Conservation (phyloP, 2,329 filamentous ascomycete species). For the Fusarium pininemorale region DNA sequence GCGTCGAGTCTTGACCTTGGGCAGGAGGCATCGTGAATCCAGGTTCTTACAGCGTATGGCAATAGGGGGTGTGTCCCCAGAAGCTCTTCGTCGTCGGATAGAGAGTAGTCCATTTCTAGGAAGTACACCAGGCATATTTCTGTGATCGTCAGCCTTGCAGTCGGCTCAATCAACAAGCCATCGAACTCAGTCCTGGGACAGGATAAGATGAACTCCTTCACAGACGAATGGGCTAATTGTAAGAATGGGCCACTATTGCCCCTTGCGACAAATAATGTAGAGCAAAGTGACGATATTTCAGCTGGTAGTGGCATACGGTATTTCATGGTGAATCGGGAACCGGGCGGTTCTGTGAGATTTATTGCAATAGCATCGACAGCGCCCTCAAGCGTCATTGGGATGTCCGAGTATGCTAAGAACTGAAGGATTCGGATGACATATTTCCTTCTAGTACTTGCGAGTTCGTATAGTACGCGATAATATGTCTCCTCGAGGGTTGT, state of each 20-base stretch:
- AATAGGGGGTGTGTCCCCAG: rapidly evolving
- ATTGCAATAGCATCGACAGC: rapidly evolving
- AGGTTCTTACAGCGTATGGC: rapidly evolving
- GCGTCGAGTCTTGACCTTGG: rapidly evolving
- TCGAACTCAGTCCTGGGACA: rapidly evolving
- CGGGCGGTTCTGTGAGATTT: rapidly evolving
- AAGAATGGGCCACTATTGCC: too few species aligned
- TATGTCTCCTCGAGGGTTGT: rapidly evolving
- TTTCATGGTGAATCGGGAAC: rapidly evolving
- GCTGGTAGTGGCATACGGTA: rapidly evolving
- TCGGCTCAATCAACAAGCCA: rapidly evolving
- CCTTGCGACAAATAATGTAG: neutral
- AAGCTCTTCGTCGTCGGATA: too few species aligned
- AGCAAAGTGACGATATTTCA: rapidly evolving
- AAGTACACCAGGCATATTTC: rapidly evolving
- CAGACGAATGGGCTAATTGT: neutral
- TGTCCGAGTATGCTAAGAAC: rapidly evolving
- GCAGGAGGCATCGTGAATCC: neutral
- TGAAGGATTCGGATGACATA: rapidly evolving
- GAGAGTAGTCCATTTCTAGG: neutral
- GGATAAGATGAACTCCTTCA: neutral
- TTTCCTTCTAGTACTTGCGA: rapidly evolving
- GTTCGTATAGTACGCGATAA: rapidly evolving
- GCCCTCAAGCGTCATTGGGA: rapidly evolving
- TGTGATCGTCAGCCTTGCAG: rapidly evolving